Evolutionary conservation across 1,284 basidiomycete genomes (phyloP), one percentile per base, ranked within the genome.

Genomic region (Apiotrichum mycotoxinovorans): DNA sequence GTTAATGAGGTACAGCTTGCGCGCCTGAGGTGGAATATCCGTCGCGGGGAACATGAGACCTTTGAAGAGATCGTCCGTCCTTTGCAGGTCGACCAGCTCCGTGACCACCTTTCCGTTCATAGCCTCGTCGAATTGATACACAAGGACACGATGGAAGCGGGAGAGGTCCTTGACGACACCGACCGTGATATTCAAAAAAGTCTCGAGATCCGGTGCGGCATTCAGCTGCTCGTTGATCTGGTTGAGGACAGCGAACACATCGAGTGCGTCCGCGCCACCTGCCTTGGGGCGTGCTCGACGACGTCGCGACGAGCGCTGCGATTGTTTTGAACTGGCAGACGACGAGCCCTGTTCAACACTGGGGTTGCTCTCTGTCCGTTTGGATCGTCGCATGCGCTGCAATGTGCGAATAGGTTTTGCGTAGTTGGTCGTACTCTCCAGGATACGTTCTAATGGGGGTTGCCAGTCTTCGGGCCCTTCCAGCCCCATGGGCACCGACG

Each of bases 141-240:
- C 81, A 73, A 94, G 79, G n/a, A 91, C 88, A 11, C 90, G 83
- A 70, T 91, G 88, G 70, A 91, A 91, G 69, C 87, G 87, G 9
- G 87, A 87, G 57, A 93, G 70, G 68, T 93, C 89, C 72, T 89
- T 88, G 60, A 92, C 83, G 23, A 92, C 82, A 4, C 89, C 88
- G 9, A 88, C 88, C 0, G 85, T 83, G 50, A 91, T 82, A 67
- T 90, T 87, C 69, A 92, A 77, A 71, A 91, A 90, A 18, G 79
- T 78, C 10, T 87, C 83, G 51, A 93, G 73, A 64, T 90, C 86
- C 0, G 82, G 79, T 2, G 89, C 86, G 4, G 82, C 81, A 0
- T 84, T 84, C 7, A 92, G 81, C 73, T 93, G 90, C 62, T 92
- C 88, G 72, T 91, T 91, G 68, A 91, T 87, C 73, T 93, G 88